Conservation (phyloP, 2,329 filamentous ascomycete species). For the Xylariaceae sp. region DNA sequence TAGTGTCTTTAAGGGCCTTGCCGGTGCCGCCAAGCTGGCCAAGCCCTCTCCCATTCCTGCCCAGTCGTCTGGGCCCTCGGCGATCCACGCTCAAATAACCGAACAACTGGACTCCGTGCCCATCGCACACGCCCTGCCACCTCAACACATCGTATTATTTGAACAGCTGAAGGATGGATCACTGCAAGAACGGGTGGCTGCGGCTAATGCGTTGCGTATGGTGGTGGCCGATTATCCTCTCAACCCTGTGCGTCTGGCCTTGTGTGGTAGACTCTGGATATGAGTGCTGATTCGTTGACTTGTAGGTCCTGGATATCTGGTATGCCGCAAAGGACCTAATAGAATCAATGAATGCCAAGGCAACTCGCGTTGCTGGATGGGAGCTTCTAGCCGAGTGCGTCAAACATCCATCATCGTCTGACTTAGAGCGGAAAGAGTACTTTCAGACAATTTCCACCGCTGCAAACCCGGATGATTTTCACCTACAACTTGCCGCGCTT, state of each 20-base stretch:
- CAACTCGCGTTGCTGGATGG: constrained; percentile 66
- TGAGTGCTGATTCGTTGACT: constrained; percentile 7
- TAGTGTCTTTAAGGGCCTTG: constrained; percentile 68
- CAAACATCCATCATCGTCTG: constrained; percentile 66
- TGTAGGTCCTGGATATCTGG: constrained; percentile 64
- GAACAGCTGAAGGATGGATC: constrained; percentile 60
- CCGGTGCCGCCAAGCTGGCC: constrained; percentile 57
- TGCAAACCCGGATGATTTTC: constrained; percentile 66
- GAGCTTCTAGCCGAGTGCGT: constrained; percentile 70
- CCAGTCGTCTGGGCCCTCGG: constrained; percentile 45
- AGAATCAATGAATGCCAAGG: constrained; percentile 58
- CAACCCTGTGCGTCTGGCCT: constrained; percentile 47
- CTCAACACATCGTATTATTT: constrained; percentile 60
- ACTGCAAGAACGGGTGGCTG: constrained; percentile 59
- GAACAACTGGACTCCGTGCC: constrained; percentile 53
- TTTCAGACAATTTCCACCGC: constrained; percentile 66
- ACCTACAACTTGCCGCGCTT: constrained; percentile 68
- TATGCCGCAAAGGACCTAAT: constrained; percentile 70
- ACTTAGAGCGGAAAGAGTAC: constrained; percentile 69
- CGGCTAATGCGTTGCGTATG: constrained; percentile 62
- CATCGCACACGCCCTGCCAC: constrained; percentile 52
- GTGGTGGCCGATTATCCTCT: constrained; percentile 65
- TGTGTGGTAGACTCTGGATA: background rate
- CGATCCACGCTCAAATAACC: constrained; percentile 47
- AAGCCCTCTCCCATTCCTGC: constrained; percentile 56